These are phyloP conservation scores for Kwoniella heveanensis DNA, from an alignment of 768 basidiomycete genomes.

Conservation along the genomic window DNA sequence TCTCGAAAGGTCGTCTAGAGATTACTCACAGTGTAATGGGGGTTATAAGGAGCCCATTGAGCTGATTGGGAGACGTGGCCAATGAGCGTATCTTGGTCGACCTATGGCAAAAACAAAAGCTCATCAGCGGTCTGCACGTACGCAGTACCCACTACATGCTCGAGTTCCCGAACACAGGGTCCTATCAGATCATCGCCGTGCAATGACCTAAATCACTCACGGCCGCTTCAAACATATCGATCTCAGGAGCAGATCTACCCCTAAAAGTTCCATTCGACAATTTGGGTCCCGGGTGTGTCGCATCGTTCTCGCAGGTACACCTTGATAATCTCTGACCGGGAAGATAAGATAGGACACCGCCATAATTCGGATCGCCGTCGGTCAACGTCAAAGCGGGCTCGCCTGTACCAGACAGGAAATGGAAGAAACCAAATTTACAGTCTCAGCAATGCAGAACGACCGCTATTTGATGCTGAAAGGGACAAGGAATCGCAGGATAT, in stretches of 20 bases:
- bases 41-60: constrained; percentile 74
- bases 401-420: too few species aligned
- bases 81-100: constrained; percentile 36
- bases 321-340: constrained; percentile 83
- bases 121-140: too few species aligned
- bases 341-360: constrained; percentile 71
- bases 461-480: too few species aligned
- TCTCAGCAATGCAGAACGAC: too few species aligned
- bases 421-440: too few species aligned
- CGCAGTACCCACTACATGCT: too few species aligned
- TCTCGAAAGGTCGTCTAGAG: too few species aligned
- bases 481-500: background rate
- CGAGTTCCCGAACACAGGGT: too few species aligned
- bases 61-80: constrained; percentile 80
- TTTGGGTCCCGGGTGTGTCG: constrained; percentile 78
- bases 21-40: constrained; percentile 62
- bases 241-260: constrained; percentile 82
- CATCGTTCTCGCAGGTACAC: constrained; percentile 83
- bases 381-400: constrained; percentile 65
- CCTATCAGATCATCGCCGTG: too few species aligned
- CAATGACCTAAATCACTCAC: constrained; percentile 43
- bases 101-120: constrained; percentile 1
- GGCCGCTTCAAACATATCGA: constrained; percentile 86
- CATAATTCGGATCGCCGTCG: constrained; percentile 64
- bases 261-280: constrained; percentile 75